Percentiles rank a stretch among this genome's conserved stretches.
phyloP scores from a whole-genome alignment of 371 early-diverging fungal genomes.

The Rhizopus arrhizus region DNA sequence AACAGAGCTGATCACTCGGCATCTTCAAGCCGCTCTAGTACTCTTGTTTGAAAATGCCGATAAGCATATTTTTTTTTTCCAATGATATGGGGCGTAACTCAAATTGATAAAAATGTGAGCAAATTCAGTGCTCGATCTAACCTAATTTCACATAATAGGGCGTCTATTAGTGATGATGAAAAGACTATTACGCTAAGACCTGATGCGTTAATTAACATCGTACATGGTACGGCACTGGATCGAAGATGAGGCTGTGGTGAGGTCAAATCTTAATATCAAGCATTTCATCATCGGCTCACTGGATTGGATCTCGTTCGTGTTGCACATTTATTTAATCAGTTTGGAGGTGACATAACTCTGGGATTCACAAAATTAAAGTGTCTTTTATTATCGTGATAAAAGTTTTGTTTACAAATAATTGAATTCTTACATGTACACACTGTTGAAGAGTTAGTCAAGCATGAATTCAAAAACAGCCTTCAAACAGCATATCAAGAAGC shows the following conservation, averaged over 20 bases:
- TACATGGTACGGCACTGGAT: constrained; percentile 17
- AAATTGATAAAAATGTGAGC: constrained; percentile 21
- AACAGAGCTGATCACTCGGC: constrained; percentile 23
- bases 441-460: too few species aligned
- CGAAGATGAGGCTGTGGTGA: constrained; percentile 25
- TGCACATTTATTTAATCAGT: constrained; percentile 6
- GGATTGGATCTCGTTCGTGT: constrained; percentile 26
- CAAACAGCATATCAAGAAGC: too few species aligned
- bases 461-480: too few species aligned
- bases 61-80: constrained; percentile 13
- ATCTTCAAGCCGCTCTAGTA: constrained; percentile 13
- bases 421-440: too few species aligned
- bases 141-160: constrained; percentile 23
- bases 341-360: too few species aligned
- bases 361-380: too few species aligned
- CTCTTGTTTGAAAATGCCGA: constrained; percentile 15
- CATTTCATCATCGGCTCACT: constrained; percentile 20
- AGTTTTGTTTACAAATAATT: too few species aligned
- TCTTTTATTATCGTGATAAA: too few species aligned
- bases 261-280: constrained; percentile 28
- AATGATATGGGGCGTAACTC: constrained; percentile 18
- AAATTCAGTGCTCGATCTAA: constrained; percentile 9
- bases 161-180: constrained; percentile 25
- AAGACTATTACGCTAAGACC: constrained; percentile 17
- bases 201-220: constrained; percentile 31